Conservation (phyloP, 179 eudicot species). For the Spinacia oleracea region DNA sequence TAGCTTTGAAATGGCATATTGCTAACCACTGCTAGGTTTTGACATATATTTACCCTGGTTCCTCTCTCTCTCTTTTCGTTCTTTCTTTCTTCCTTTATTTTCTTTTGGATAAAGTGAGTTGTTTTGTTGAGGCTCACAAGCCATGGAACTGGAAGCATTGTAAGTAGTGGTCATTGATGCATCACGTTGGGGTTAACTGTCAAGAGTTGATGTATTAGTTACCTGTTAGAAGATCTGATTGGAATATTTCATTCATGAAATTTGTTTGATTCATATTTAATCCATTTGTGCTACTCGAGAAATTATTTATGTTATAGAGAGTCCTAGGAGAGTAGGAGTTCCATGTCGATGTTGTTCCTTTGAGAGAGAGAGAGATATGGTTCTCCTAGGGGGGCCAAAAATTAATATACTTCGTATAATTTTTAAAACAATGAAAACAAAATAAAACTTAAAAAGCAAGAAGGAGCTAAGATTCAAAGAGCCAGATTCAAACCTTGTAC, state of each 20-base stretch:
- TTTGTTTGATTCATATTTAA: constrained; percentile 5
- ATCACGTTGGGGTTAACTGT: not conserved
- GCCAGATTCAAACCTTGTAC: too few species aligned
- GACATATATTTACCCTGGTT: not conserved
- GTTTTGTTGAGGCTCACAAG: not conserved
- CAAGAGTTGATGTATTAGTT: constrained; percentile 7
- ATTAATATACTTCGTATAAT: too few species aligned
- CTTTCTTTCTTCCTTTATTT: not conserved
- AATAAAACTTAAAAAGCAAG: too few species aligned
- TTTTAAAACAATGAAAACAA: too few species aligned
- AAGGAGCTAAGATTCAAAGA: too few species aligned
- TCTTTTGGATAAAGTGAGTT: not conserved
- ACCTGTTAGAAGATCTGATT: not conserved
- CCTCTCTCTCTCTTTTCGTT: not conserved
- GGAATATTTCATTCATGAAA: constrained; percentile 17
- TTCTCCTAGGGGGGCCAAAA: too few species aligned
- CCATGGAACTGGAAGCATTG: constrained; percentile 4
- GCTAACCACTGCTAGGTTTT: not conserved
- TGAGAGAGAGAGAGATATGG: too few species aligned
- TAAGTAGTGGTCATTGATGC: constrained; percentile 18
- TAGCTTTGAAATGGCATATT: constrained; percentile 17
- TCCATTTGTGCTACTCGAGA: not conserved
- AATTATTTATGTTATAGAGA: not conserved
- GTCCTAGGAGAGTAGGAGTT: too few species aligned
- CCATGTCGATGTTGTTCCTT: too few species aligned